Base-by-base conservation (phyloP, 2,329 filamentous ascomycete genomes). In the Colletotrichum sp. region DNA sequence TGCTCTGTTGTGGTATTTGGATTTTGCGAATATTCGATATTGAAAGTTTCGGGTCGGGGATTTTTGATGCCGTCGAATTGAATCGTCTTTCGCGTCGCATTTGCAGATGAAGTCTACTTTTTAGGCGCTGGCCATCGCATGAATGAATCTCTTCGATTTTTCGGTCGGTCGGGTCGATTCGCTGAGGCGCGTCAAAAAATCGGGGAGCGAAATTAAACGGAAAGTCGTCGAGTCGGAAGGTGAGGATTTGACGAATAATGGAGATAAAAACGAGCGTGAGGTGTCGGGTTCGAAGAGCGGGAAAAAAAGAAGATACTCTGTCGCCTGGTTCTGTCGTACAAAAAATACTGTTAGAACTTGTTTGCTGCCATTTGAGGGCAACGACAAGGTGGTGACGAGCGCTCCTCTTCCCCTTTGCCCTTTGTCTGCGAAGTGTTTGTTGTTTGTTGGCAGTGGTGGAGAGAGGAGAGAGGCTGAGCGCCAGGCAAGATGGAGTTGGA, bases 381-480 rank as follows among this genome's bases (percentile, higher is more conserved):
- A 39, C 71, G 63, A 52, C 52, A 39, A 74, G 34, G 57, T 59
- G 32, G 24, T 72, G 68, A 49, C 52, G 67, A 24, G 52, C 59
- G 34, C 52, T 72, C 55, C 59, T 72, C 30, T 55, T 72, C 44
- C 70, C 71, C 64, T 66, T 72, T 69, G 64, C 65, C 64, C 74
- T 69, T 76, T 68, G 64, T 65, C 71, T 39, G 32, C 60, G 68
- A 63, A 44, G 59, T 74, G 74, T 70, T 71, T 75, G 71, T 75
- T 76, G 71, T 76, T 75, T 76, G 71, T 76, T 63, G 71, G 44
- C 44, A 13, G 44, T 52, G 44, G 71, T 75, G 71, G 71, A 75
- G 74, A 68, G 67, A 34, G 57, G 69, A 71, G 49, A 75, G 71
- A 76, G 72, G 75, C 72, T 75, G 75, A 76, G 75, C 66, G 69